A percentile compares a stretch with the other conserved stretches of the same genome.
phyloP scores from a whole-genome alignment of 257 asterid genomes.

The Scutellaria barbata region DNA sequence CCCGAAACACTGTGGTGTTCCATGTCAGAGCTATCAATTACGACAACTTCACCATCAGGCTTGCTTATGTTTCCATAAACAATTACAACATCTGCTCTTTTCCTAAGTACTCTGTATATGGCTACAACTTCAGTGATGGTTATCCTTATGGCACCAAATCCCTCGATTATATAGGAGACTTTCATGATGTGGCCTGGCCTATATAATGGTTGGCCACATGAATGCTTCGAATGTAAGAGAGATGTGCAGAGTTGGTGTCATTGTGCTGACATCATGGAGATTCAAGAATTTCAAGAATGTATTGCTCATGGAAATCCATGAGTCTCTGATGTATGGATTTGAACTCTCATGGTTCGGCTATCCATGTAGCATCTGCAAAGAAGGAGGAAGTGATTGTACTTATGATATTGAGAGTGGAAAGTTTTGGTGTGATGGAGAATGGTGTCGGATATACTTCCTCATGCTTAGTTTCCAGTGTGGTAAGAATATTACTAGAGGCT shows the following conservation, averaged over 20 bases:
- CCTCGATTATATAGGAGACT: too few species aligned
- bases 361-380: conserved; percentile 30
- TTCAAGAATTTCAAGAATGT: not conserved
- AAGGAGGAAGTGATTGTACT: too few species aligned
- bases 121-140: not conserved
- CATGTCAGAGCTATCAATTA: conserved; percentile 42
- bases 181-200: not conserved
- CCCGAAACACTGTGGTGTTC: conserved; percentile 50
- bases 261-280: not conserved
- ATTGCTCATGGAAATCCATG: conserved; percentile 42
- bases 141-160: not conserved
- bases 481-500: too few species aligned
- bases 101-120: not conserved
- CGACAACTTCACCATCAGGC: conserved; percentile 34
- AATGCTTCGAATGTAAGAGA: not conserved
- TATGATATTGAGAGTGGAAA: too few species aligned
- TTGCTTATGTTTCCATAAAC: conserved; percentile 33
- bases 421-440: too few species aligned
- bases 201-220: conserved; percentile 1
- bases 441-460: too few species aligned
- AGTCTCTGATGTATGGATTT: too few species aligned
- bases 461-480: too few species aligned
- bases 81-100: conserved; percentile 28
- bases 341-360: conserved; percentile 43
- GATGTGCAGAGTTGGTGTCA: not conserved